These are phyloP conservation scores for Talaromyces pinophilus DNA, from an alignment of 2,329 filamentous ascomycete species.

Conservation along the genomic window DNA sequence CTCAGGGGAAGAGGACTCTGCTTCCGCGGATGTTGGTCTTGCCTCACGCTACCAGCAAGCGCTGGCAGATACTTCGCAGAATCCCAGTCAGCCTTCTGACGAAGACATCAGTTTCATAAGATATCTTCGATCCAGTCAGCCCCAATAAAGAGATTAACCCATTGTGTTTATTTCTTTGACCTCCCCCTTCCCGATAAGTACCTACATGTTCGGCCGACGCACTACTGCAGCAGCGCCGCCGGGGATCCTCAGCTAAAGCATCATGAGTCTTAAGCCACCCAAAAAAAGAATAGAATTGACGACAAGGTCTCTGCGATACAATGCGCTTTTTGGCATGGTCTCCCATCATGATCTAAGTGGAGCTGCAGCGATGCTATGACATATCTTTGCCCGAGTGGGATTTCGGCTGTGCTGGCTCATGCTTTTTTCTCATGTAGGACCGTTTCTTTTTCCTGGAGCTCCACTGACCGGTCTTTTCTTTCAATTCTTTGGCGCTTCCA, in stretches of 20 bases:
- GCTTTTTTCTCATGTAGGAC: conserved; percentile 12
- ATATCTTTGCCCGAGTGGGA: conserved; percentile 16
- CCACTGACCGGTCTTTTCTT: conserved; percentile 7
- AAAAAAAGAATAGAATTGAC: not conserved
- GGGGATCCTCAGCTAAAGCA: conserved; percentile 3
- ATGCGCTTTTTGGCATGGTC: not conserved
- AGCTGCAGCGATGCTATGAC: conserved; percentile 8
- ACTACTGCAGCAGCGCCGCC: not conserved
- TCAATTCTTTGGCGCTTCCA: not conserved
- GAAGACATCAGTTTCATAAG: conserved; percentile 56
- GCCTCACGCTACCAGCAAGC: conserved; percentile 76
- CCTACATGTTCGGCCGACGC: conserved; percentile 1
- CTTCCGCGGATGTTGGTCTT: conserved; percentile 66
- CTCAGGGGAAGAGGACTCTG: conserved; percentile 60
- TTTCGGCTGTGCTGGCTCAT: conserved; percentile 11
- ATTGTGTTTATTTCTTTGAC: not conserved
- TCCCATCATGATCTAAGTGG: conserved; percentile 1
- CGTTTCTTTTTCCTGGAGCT: conserved; percentile 19
- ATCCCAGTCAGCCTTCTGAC: conserved; percentile 36
- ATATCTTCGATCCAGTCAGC: conserved; percentile 47
- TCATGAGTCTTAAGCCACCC: not conserved
- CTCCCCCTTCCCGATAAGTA: conserved; percentile 1
- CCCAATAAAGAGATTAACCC: conserved; percentile 24
- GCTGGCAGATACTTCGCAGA: conserved; percentile 57
- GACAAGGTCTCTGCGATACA: not conserved